phyloP scores from a whole-genome alignment of 495 filamentous ascomycete species.

The Penicillium longicatenatum region DNA sequence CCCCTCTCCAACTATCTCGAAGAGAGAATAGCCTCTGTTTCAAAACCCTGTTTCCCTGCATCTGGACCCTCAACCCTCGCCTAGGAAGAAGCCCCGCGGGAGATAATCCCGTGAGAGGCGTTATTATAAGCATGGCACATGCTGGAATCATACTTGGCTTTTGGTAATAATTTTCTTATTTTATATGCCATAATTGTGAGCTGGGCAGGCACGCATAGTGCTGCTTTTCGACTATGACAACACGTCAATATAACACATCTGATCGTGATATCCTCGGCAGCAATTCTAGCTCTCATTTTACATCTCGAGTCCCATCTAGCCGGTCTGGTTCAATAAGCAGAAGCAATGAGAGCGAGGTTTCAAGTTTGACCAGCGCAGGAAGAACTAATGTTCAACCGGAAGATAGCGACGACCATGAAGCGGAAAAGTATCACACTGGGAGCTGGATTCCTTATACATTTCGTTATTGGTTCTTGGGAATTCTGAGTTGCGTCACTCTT shows the following conservation, averaged over 20 bases:
- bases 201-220: background rate
- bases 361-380: background rate
- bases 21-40: background rate
- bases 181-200: conserved; percentile 1
- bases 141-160: background rate
- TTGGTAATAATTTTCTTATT: background rate
- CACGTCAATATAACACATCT: conserved; percentile 9
- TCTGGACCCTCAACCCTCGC: background rate
- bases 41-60: conserved; percentile 1
- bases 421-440: no score
- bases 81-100: background rate
- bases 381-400: no score
- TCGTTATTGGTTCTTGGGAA: conserved; percentile 5
- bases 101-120: background rate
- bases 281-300: conserved; percentile 13
- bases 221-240: conserved; percentile 5
- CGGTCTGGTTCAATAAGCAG: conserved; percentile 10
- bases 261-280: conserved; percentile 14
- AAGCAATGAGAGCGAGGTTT: background rate
- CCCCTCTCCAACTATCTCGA: no score
- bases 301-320: conserved; percentile 13
- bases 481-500: conserved; percentile 9
- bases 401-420: no score
- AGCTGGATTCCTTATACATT: conserved; percentile 23
- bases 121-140: background rate